Base-by-base conservation (phyloP, 768 basidiomycete genomes). In the Imleria badia region DNA sequence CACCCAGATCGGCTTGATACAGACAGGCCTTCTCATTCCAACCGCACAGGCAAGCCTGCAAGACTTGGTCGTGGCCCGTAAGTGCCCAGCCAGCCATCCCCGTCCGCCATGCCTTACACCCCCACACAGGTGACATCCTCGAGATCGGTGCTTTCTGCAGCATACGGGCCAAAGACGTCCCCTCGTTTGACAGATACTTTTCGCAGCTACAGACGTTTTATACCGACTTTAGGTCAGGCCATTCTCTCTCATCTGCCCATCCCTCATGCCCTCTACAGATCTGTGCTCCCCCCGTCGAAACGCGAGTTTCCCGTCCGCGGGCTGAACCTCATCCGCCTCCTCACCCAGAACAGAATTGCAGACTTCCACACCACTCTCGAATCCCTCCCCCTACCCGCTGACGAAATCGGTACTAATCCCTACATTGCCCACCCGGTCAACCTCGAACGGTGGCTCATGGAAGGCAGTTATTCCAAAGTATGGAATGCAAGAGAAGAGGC, bases 281-380 rank as follows among this genome's bases (percentile, higher is more conserved):
- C 84, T 49, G 73, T 77, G 56, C 85, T 98, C 39, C 89, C 91
- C 2, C 85, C 83, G 4, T 98, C 96, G 15, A 83, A 87, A 55
- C 86, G 89, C 68, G 91, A 95, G 75, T 90, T 85, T 60, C 83
- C 94, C 44, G 85, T 97, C 54, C 87, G 91, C 45, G 94, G 95
- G 7, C 85, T 99, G 33, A 89, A 96, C 68, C 90, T 99, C 71
- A 93, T 98, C 67, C 89, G 91, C 43, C 84, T 98, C 55, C 85
- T 99, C 64, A 93, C 92, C 10, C 91, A 93, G 70, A 97, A 97
- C 72, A 87, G 93, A 67, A 96, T 98, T 62, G 94, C 96, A 33
- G 92, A 96, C 70, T 98, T 98, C 76, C 96, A 99, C 72, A 97
- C 94, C 20, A 87, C 93, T 13, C 83, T 99, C 45, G 96, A 99